Evolutionary conservation across 192 early-diverging fungal species (phyloP).

Genomic region (Dissophora ornata): DNA sequence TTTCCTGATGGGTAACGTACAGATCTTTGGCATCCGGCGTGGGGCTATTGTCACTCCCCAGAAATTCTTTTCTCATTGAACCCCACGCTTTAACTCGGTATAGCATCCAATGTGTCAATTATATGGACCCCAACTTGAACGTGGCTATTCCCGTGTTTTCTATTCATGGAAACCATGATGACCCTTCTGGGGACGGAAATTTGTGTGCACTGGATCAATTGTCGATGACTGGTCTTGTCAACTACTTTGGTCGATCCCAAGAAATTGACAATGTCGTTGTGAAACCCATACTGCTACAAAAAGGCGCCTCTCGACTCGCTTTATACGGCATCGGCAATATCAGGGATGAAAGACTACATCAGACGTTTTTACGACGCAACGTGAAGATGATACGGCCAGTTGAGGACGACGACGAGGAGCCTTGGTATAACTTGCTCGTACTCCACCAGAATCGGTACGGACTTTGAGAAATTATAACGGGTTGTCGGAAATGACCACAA

Average conservation of each 20-base stretch:
- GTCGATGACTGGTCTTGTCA: slow-evolving; percentile 81
- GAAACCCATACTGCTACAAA: slow-evolving; percentile 83
- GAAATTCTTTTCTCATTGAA: too few relatives aligned
- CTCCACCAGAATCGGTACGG: slow-evolving; percentile 90
- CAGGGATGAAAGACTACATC: slow-evolving; percentile 88
- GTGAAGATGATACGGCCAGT: slow-evolving; percentile 79
- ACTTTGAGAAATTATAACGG: too few relatives aligned
- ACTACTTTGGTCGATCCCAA: slow-evolving; percentile 89
- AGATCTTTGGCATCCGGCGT: too few relatives aligned
- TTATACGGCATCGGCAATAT: slow-evolving; percentile 94
- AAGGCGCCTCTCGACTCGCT: slow-evolving; percentile 81
- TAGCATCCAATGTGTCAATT: slow-evolving; percentile 76
- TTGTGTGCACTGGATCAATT: slow-evolving; percentile 88
- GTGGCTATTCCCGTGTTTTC: slow-evolving; percentile 90
- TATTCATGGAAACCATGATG: slow-evolving; percentile 98
- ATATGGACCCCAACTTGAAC: slow-evolving; percentile 89
- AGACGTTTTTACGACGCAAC: slow-evolving; percentile 76
- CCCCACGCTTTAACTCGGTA: not conserved
- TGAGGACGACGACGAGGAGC: slow-evolving; percentile 65
- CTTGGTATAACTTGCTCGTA: slow-evolving; percentile 93
- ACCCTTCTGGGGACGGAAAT: slow-evolving; percentile 87
- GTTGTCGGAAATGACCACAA: slow-evolving; percentile 1
- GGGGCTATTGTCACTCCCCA: too few relatives aligned
- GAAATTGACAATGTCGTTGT: slow-evolving; percentile 82
- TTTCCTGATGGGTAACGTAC: slow-evolving; percentile 72